These are phyloP conservation scores for Hibiscus syriacus DNA, from an alignment of 345 rosid species.

Conservation along the genomic window DNA sequence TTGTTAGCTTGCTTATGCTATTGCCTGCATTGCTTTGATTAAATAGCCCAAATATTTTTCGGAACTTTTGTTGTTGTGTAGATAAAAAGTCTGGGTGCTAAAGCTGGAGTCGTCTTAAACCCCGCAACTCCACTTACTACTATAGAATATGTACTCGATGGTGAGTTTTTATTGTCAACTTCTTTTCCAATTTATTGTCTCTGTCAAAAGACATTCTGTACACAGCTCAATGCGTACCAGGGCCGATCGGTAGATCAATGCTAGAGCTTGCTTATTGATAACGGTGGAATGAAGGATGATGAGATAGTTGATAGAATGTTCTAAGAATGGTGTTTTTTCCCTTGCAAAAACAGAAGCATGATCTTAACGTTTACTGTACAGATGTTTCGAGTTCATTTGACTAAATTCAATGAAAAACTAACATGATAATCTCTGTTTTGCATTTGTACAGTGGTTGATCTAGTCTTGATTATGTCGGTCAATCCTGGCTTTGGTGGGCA, in stretches of 20 bases:
- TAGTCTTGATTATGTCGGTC: constrained; percentile 96
- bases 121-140: constrained; percentile 81
- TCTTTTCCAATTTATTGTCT: background rate
- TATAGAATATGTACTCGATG: constrained; percentile 83
- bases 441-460: constrained; percentile 64
- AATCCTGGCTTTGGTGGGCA: constrained; percentile 94
- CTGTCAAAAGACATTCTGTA: background rate
- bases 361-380: background rate
- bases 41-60: background rate
- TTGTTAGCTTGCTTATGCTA: background rate
- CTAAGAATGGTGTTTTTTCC: background rate
- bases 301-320: background rate
- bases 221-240: background rate
- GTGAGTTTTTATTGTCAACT: constrained; percentile 35
- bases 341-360: background rate
- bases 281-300: background rate
- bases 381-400: constrained; percentile 1
- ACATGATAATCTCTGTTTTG: background rate
- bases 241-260: background rate
- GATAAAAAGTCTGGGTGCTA: constrained; percentile 89
- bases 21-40: constrained; percentile 4
- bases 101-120: constrained; percentile 97
- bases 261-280: background rate
- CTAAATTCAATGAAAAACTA: constrained; percentile 5
- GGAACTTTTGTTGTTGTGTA: constrained; percentile 15